A percentile compares a stretch with the other conserved stretches of the same genome.
Conservation (phyloP, 169 alveolate genomes). For the Amoebophrya sp. region DNA sequence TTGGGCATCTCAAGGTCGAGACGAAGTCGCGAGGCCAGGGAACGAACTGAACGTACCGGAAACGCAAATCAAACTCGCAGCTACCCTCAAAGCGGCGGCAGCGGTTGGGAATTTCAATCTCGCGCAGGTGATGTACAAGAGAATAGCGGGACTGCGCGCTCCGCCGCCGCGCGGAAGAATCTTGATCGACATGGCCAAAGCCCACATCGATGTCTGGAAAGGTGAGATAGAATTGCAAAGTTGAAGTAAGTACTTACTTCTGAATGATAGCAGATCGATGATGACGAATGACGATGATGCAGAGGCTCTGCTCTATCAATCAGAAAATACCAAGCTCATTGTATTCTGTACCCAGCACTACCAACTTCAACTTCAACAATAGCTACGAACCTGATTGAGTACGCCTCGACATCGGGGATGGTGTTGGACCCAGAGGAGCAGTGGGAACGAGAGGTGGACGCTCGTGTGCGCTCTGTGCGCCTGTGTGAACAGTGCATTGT, state of each 20-base stretch:
- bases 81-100: background rate
- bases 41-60: background rate
- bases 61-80: background rate
- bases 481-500: conserved; percentile 47
- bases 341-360: background rate
- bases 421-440: conserved; percentile 37
- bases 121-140: conserved; percentile 35
- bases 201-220: conserved; percentile 41
- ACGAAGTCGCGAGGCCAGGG: background rate
- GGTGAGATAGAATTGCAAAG: too few relatives aligned
- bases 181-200: conserved; percentile 39
- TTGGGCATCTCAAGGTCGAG: background rate
- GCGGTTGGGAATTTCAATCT: conserved; percentile 30
- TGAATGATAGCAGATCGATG: too few relatives aligned
- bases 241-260: too few relatives aligned
- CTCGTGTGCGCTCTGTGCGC: conserved; percentile 37
- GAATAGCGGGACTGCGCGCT: conserved; percentile 32
- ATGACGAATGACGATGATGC: too few relatives aligned
- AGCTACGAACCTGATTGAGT: conserved; percentile 29
- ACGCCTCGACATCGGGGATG: conserved; percentile 38
- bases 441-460: conserved; percentile 36
- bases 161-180: conserved; percentile 41
- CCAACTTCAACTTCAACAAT: background rate
- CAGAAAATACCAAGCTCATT: too few relatives aligned
- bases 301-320: too few relatives aligned